Percentiles rank a stretch among this genome's conserved stretches.
These are phyloP conservation scores for Lactuca saligna DNA, from an alignment of 129 eudicot species.

Conservation along the genomic window DNA sequence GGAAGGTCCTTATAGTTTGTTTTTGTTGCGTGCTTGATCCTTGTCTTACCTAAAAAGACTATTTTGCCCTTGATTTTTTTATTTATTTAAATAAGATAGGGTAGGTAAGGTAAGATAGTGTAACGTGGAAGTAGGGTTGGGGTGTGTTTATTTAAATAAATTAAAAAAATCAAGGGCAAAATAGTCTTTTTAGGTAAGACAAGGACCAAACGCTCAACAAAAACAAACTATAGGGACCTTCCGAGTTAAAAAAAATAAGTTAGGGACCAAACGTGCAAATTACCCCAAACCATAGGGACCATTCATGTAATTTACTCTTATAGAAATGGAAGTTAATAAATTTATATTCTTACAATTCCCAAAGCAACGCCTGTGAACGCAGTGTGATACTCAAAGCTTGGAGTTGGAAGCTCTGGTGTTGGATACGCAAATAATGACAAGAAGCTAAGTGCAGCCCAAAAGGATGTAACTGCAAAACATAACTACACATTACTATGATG, in stretches of 20 bases:
- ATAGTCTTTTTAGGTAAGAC: no score
- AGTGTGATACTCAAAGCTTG: conserved; percentile 94
- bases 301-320: not conserved
- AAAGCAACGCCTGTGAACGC: conserved; percentile 94
- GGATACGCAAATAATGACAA: conserved; percentile 91
- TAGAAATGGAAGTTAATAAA: not conserved
- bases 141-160: not conserved
- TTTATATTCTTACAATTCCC: conserved; percentile 79
- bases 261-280: no score
- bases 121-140: no score
- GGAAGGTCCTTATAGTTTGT: no score
- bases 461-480: conserved; percentile 74
- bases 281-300: no score
- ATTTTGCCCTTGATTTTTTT: no score
- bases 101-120: not conserved
- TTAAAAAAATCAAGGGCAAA: not conserved
- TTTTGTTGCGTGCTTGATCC: no score
- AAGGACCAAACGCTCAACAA: no score
- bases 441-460: conserved; percentile 86
- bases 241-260: no score
- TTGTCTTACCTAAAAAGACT: no score
- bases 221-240: no score
- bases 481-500: not conserved
- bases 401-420: conserved; percentile 91
- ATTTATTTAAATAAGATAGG: no score